A percentile compares a stretch with the other conserved stretches of the same genome.
Conservation (phyloP, 495 filamentous ascomycete genomes). For the Penicillium pancosmium region DNA sequence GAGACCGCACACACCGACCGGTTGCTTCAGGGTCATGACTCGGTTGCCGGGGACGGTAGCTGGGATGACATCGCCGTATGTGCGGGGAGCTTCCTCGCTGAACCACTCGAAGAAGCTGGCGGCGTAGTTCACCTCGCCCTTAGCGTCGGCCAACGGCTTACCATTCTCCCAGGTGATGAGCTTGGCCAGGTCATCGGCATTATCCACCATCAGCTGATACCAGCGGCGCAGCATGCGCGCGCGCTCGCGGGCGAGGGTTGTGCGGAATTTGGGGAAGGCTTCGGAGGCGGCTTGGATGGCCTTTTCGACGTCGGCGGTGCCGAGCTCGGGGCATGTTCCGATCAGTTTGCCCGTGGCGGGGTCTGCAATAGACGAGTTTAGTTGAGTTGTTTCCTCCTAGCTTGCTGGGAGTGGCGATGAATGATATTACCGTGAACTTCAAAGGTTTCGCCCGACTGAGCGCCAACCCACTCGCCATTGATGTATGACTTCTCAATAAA, state of each 20-base stretch:
- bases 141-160: conserved; percentile 71
- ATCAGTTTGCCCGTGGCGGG: conserved; percentile 79
- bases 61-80: conserved; percentile 76
- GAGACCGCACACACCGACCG: conserved; percentile 89
- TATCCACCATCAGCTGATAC: conserved; percentile 88
- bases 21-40: conserved; percentile 80
- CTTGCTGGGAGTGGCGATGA: not conserved
- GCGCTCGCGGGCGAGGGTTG: conserved; percentile 76
- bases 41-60: conserved; percentile 69
- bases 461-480: conserved; percentile 81
- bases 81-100: conserved; percentile 70
- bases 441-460: conserved; percentile 78
- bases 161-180: conserved; percentile 87
- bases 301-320: conserved; percentile 68
- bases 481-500: conserved; percentile 83
- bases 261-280: conserved; percentile 76
- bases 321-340: conserved; percentile 82
- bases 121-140: conserved; percentile 71
- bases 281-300: conserved; percentile 77
- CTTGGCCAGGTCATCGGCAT: conserved; percentile 83
- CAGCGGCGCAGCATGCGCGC: conserved; percentile 82
- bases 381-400: not conserved
- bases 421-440: conserved; percentile 63
- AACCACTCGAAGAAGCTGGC: conserved; percentile 81
- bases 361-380: conserved; percentile 51